Conservation (phyloP, 2,329 filamentous ascomycete species). For the Podosphaera fusca region DNA sequence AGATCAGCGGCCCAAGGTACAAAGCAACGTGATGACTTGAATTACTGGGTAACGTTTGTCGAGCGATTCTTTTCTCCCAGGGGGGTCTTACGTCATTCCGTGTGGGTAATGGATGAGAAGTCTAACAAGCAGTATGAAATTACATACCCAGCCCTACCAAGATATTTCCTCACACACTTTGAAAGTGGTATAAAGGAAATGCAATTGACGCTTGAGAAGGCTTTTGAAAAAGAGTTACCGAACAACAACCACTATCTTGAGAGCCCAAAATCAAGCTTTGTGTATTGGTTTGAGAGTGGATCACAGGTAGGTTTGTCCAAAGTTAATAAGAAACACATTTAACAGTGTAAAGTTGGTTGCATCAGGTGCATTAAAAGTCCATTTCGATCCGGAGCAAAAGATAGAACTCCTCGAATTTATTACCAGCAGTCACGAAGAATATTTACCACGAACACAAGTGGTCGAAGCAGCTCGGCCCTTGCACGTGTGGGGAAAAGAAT, state of each 20-base stretch:
- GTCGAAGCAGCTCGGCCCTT: conserved; percentile 37
- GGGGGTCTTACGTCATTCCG: conserved; percentile 53
- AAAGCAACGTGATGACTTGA: conserved; percentile 42
- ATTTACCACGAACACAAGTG: conserved; percentile 45
- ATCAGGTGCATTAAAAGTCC: conserved; percentile 51
- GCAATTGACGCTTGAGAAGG: conserved; percentile 61
- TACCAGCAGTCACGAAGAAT: conserved; percentile 59
- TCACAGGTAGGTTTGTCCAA: conserved; percentile 38
- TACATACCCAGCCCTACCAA: conserved; percentile 52
- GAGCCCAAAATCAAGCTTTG: conserved; percentile 53
- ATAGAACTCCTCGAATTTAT: conserved; percentile 72
- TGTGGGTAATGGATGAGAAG: conserved; percentile 33
- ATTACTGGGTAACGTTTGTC: conserved; percentile 64
- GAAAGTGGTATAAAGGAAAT: conserved; percentile 68
- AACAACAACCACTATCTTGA: conserved; percentile 52
- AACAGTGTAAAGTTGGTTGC: conserved; percentile 39
- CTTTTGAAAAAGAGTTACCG: conserved; percentile 29
- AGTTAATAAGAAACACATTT: conserved; percentile 8
- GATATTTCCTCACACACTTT: conserved; percentile 81
- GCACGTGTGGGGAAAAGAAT: conserved; percentile 43
- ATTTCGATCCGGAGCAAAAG: conserved; percentile 57
- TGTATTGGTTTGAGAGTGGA: conserved; percentile 72
- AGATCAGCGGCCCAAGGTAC: conserved; percentile 21
- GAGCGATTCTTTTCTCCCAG: conserved; percentile 55
- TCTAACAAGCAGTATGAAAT: conserved; percentile 71